Evolutionary conservation across 768 basidiomycete genomes (phyloP), one percentile per base, ranked within the genome.

Genomic region (Dendrothele bispora): DNA sequence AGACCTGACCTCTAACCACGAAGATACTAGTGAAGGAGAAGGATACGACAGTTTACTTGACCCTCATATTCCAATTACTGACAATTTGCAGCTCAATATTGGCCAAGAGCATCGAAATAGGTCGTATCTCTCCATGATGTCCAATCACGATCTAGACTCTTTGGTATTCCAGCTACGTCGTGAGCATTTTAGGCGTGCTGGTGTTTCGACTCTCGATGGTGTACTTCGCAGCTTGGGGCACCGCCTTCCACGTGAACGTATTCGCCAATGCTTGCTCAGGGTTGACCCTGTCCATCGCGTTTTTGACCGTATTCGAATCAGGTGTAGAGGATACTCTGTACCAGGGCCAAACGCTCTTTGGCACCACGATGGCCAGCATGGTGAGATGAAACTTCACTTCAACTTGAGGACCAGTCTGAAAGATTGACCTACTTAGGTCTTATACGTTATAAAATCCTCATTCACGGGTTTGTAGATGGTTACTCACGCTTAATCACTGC

Each of bases 391-490:
- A 5, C 20, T 24, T 39, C 38, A n/a, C n/a, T n/a, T n/a, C n/a
- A n/a, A n/a, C n/a, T n/a, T n/a, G n/a, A n/a, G n/a, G n/a, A n/a
- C n/a, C n/a, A n/a, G n/a, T n/a, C n/a, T n/a, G n/a, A n/a, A n/a
- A n/a, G n/a, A n/a, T n/a, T 43, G 15, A 10, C 30, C 8, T 37
- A 15, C 25, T 36, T 29, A 61, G 59, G 59, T 14, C 53, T 68
- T 5, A 65, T 66, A 25, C 36, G 43, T 36, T 66, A 59, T 57
- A 60, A 61, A 8, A 52, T 64, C 49, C 58, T 64, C 2, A 59
- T 63, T 32, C 64, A 65, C 41, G 64, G 61, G 0, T 52, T 65
- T 35, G 52, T 61, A 20, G 66, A 69, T 50, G 68, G 68, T 1
- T 67, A 61, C 50, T 59, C 56, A 47, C 45, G 20, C 8, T 15